Conservation (phyloP, 306 rosid genomes). For the Cicer arietinum region DNA sequence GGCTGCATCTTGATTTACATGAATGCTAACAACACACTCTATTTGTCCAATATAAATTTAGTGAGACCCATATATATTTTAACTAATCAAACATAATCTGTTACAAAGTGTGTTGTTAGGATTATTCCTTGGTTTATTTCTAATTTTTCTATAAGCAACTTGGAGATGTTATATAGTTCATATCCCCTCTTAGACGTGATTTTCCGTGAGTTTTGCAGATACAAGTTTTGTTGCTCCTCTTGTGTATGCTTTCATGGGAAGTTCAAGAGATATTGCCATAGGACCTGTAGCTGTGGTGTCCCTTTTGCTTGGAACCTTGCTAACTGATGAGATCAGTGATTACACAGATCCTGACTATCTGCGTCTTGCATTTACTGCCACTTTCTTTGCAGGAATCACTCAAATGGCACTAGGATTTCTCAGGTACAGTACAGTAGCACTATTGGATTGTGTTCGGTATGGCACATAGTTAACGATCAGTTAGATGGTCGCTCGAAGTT, state of each 20-base stretch:
- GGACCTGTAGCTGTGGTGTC: conserved; percentile 94
- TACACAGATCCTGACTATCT: conserved; percentile 38
- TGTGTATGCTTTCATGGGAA: conserved; percentile 83
- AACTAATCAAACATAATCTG: too few species aligned
- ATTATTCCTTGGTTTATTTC: background rate
- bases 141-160: background rate
- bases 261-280: conserved; percentile 83
- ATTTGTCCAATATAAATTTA: too few species aligned
- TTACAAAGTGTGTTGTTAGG: too few species aligned
- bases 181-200: background rate
- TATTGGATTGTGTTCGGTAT: background rate
- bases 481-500: too few species aligned
- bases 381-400: conserved; percentile 84
- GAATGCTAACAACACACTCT: too few species aligned
- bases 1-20: too few species aligned
- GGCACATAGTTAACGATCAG: too few species aligned
- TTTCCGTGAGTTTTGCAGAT: conserved; percentile 49
- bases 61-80: too few species aligned
- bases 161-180: background rate
- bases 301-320: conserved; percentile 69
- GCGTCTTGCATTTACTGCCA: conserved; percentile 79
- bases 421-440: conserved; percentile 45
- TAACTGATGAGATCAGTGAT: conserved; percentile 49
- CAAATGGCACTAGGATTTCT: conserved; percentile 68
- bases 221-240: conserved; percentile 82